These are phyloP conservation scores for Wickerhamiella domercqiae DNA, from an alignment of 805 yeast genomes.

Conservation along the genomic window DNA sequence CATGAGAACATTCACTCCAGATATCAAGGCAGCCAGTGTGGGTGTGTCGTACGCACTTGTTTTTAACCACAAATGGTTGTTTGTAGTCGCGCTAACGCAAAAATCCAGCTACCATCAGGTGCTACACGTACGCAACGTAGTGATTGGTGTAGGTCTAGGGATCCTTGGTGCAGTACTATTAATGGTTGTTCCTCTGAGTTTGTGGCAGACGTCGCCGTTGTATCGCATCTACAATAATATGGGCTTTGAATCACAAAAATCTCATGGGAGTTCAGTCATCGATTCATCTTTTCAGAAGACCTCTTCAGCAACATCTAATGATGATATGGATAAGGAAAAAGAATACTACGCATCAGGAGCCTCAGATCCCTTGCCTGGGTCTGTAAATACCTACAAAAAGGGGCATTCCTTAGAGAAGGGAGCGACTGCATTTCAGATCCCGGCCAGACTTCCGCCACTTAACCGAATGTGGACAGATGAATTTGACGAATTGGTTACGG, in stretches of 20 bases:
- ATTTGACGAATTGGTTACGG: slow-evolving; percentile 71
- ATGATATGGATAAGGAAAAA: not conserved
- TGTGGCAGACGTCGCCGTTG: slow-evolving; percentile 16
- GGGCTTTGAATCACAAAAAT: slow-evolving; percentile 4
- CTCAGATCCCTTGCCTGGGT: not conserved
- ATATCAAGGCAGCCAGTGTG: slow-evolving; percentile 8
- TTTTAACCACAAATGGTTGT: slow-evolving; percentile 13
- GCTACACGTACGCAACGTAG: slow-evolving; percentile 9
- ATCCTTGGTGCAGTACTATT: slow-evolving; percentile 17
- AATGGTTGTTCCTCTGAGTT: slow-evolving; percentile 15
- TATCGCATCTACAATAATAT: slow-evolving; percentile 17
- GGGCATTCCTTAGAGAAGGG: not conserved
- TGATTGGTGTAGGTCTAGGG: slow-evolving; percentile 17
- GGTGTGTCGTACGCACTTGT: slow-evolving; percentile 15
- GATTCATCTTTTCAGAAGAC: not conserved
- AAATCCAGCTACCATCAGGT: slow-evolving; percentile 10
- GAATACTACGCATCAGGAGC: not conserved
- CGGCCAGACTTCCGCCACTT: slow-evolving; percentile 13
- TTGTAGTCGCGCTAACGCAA: slow-evolving; percentile 13
- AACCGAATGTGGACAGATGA: slow-evolving; percentile 39
- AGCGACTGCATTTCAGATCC: slow-evolving; percentile 9
- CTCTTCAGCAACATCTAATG: not conserved
- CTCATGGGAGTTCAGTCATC: not conserved
- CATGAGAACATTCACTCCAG: not conserved
- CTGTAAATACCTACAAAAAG: not conserved